phyloP scores from a whole-genome alignment of 768 basidiomycete species.

The Nevesoporus exiguus region DNA sequence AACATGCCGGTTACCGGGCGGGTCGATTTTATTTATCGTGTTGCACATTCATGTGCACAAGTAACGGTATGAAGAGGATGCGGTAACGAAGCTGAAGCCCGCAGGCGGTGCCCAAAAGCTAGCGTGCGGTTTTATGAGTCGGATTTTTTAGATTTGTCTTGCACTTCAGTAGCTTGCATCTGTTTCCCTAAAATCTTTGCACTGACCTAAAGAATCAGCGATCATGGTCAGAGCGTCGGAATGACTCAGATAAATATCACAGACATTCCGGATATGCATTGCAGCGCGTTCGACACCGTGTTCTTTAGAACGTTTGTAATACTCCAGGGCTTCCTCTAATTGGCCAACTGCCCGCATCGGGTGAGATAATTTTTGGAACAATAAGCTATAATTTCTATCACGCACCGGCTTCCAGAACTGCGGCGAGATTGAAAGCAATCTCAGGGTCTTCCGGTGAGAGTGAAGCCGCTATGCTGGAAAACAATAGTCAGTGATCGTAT shows the following conservation, averaged over 20 bases:
- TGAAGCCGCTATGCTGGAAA: slow-evolving; percentile 70
- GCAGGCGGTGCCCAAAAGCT: slow-evolving; percentile 4
- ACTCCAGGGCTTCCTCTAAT: slow-evolving; percentile 74
- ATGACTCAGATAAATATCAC: slow-evolving; percentile 24
- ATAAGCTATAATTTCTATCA: slow-evolving; percentile 31
- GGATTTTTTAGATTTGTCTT: slow-evolving; percentile 32
- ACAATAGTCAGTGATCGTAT: slow-evolving; percentile 32
- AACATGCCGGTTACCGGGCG: slow-evolving; percentile 7
- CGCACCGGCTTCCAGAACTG: slow-evolving; percentile 86
- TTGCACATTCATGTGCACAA: slow-evolving; percentile 7
- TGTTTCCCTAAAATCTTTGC: slow-evolving; percentile 73
- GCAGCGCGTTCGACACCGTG: slow-evolving; percentile 79
- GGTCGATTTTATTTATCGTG: slow-evolving; percentile 14
- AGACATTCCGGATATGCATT: slow-evolving; percentile 79
- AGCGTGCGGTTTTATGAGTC: slow-evolving; percentile 22
- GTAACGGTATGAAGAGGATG: slow-evolving; percentile 12
- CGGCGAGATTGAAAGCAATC: slow-evolving; percentile 88
- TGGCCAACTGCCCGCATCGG: slow-evolving; percentile 55
- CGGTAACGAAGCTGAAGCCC: slow-evolving; percentile 3
- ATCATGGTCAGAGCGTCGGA: slow-evolving; percentile 13
- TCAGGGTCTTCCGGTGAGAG: slow-evolving; percentile 87
- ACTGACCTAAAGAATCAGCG: slow-evolving; percentile 52
- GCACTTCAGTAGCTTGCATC: slow-evolving; percentile 36
- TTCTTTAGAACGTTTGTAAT: slow-evolving; percentile 78
- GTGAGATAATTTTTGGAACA: slow-evolving; percentile 34